Evolutionary conservation across 345 rosid species (phyloP), one percentile per base, ranked within the genome.

Genomic region (Lepidium didymum): DNA sequence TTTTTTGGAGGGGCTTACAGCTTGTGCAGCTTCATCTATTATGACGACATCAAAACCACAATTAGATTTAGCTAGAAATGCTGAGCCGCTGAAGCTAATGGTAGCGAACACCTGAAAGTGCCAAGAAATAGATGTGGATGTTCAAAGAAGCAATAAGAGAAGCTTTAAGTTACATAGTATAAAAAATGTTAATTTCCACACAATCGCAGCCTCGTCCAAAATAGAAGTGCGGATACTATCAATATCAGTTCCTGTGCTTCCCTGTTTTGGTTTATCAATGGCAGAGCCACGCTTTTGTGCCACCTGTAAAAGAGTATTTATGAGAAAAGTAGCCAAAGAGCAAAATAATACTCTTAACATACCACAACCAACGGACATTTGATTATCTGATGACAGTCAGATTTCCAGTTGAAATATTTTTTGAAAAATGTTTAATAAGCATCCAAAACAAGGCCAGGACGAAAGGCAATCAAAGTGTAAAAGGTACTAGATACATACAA

Each of bases 11-110:
- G 57, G 67, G 68, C 95, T 84, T 79, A 91, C 99, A 75, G 99
- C 99, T 82, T 91, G 97, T 67, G 99, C 99, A 69, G 99, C 99
- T 83, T 94, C 99, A 73, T 94, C 99, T 31, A 94, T 86, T 57
- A 94, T 91, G 67, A 91, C 99, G 29, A 94, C 90, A 89, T 94
- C 99, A 56, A 91, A 94, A 78, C 87, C 82, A 56, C 83, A 87
- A 57, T 43, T 87, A 61, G 78, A 63, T 78, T 86, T 91, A 57
- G 86, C 72, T 60, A 94, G 85, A 67, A 89, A 75, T 52, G 85
- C 64, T 0, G 97, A 89, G 58, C 97, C 97, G 59, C 97, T 94
- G 83, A 94, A 91, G 80, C 99, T 91, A 66, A 94, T 96, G 52
- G 97, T 94, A 67, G 93, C 82, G 60, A 85, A 94, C 35, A 94